Evolutionary conservation across 2,329 filamentous ascomycete genomes (phyloP), one percentile per base, ranked within the genome.

Genomic region (Penicillium expansum): DNA sequence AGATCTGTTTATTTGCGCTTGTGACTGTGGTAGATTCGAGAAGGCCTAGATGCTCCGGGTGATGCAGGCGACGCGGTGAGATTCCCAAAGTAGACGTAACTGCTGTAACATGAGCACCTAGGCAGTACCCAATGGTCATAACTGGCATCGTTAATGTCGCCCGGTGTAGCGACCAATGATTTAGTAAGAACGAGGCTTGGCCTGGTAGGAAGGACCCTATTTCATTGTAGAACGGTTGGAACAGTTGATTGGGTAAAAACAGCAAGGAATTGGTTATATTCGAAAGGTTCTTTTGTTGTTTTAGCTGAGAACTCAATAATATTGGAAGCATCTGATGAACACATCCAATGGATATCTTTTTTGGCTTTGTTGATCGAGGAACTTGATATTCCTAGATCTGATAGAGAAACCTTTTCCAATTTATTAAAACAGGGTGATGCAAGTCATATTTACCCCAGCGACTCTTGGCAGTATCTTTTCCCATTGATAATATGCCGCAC

Each of bases 31-130:
- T 47, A 43, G 29, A 41, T 51, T 38, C 39, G 38, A 43, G 30
- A 53, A 53, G 53, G 53, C 11, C 53, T 55, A 55, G 53, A 51
- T 55, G 47, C 53, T 27, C 18, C 16, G 51, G 33, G 45, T 24
- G 32, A 44, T 44, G 53, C 47, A 55, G 53, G 53, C 29, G 39
- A 55, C 39, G 53, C 39, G 39, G 52, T 55, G 38, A 44, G 47
- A 51, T 51, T 30, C 45, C 53, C 53, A 43, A 44, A 42, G 24
- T 24, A 44, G 47, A 51, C 27, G 32, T 20, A 44, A 8, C 27
- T 14, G 30, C 52, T 55, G 47, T 35, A 51, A 24, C 16, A 33
- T 45, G 43, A 20, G 27, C 27, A 29, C 27, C 5, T 29, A 29
- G 27, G 18, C 22, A 45, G 18, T 30, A 13, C 8, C 27, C 13